These are phyloP conservation scores for Penicillium italicum DNA, from an alignment of 2,329 filamentous ascomycete species.

Conservation along the genomic window DNA sequence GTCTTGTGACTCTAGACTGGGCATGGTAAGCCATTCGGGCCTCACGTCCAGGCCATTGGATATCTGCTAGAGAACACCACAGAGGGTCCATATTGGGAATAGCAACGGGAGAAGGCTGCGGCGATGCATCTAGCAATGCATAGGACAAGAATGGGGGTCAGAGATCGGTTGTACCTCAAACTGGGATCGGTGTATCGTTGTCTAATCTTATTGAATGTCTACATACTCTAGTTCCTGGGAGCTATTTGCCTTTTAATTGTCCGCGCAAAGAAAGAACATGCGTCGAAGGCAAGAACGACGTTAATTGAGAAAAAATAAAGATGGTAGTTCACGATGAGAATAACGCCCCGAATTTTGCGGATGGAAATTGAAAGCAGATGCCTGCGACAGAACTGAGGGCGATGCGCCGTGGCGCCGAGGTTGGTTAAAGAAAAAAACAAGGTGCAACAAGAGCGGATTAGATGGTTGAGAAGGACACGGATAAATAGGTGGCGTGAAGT, in stretches of 20 bases:
- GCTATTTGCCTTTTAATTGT: neutral
- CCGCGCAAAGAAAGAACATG: neutral
- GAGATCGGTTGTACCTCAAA: neutral
- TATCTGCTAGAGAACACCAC: too few relatives aligned
- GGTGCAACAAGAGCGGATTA: neutral
- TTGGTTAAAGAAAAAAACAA: neutral
- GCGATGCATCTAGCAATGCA: neutral
- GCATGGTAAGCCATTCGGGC: too few relatives aligned
- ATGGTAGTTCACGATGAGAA: neutral
- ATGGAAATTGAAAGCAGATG: neutral
- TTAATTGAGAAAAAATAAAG: neutral
- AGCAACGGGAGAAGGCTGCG: too few relatives aligned
- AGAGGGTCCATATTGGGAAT: too few relatives aligned
- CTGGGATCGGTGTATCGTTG: neutral
- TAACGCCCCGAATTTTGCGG: neutral
- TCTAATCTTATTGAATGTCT: neutral
- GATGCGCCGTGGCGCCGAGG: conserved; percentile 1
- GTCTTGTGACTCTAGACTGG: too few relatives aligned
- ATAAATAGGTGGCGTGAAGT: conserved; percentile 4
- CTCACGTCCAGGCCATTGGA: too few relatives aligned
- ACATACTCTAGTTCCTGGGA: neutral
- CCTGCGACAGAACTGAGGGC: neutral
- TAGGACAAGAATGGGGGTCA: neutral
- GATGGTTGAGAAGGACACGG: neutral
- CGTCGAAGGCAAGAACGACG: neutral